Evolutionary conservation across 108 stramenopile genomes (phyloP), one percentile per base, ranked within the genome.

Genomic region (Schizochytrium sp.): DNA sequence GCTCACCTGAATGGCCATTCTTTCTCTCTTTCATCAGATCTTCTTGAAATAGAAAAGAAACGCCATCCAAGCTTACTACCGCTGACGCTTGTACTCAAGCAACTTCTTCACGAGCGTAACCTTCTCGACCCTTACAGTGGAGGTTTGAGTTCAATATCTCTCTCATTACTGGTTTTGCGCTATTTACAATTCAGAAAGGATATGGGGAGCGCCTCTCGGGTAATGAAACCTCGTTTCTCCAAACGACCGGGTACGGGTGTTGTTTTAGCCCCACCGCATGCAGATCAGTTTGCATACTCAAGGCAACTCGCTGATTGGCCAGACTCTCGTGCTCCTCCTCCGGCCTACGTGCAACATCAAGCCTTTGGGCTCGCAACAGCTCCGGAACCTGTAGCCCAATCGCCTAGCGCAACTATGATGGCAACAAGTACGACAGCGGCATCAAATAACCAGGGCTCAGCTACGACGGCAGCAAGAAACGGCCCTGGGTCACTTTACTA

Each of bases 71-170:
- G 55, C 15, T 40, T 83, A 10, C 47, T 49, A 38, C 76, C 76
- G 28, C 76, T 83, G 50, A 83, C 53, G 28, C 76, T 83, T 2
- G 76, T 83, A 40, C 50, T 83, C 76, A 83, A 83, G 40, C 76
- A 83, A 42, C 47, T 83, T 47, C 40, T 83, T n/a, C 50, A 55
- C 3, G 76, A 83, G 28, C 5, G 76, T 38, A 38, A 53, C 47
- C 76, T 83, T 28, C 13, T 49, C 2, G 53, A 83, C 3, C 50
- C 53, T 46, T 83, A 55, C 76, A 55, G 50, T 2, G 76, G 76
- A 7, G 76, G 76, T 50, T 28, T 83, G 15, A 83, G 76, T 53
- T 83, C 76, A 5, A 55, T 83, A 10, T 83, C 76, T 0, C 76
- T 83, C 28, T 83, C 76, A 40, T 28, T 83, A 10, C n/a, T 83